Conservation (phyloP, 2,329 filamentous ascomycete genomes). For the Xylaria sp. region DNA sequence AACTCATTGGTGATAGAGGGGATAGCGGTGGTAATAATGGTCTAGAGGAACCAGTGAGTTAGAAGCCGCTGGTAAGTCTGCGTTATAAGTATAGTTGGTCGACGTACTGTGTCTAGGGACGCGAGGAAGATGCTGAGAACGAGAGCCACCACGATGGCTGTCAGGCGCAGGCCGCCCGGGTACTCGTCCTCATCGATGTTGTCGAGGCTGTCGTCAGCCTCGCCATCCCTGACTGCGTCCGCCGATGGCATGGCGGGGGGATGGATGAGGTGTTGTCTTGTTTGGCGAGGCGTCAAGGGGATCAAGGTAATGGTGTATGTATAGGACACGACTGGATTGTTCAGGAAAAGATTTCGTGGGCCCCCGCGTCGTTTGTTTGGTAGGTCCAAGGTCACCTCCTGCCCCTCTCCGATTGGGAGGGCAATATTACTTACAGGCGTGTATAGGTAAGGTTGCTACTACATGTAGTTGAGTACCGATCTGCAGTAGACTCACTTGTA, state of each 20-base stretch:
- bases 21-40: slow-evolving; percentile 51
- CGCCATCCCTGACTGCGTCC: not conserved
- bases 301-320: not conserved
- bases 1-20: slow-evolving; percentile 51
- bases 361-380: too few relatives aligned
- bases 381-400: too few relatives aligned
- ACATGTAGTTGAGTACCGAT: too few relatives aligned
- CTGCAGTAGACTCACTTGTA: too few relatives aligned
- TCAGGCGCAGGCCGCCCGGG: slow-evolving; percentile 1
- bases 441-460: too few relatives aligned
- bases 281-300: not conserved
- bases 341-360: too few relatives aligned
- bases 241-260: not conserved
- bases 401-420: too few relatives aligned
- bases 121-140: slow-evolving; percentile 6
- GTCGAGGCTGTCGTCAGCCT: not conserved
- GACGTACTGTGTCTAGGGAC: slow-evolving; percentile 2
- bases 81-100: not conserved
- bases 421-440: too few relatives aligned
- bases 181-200: slow-evolving; percentile 6
- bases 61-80: not conserved
- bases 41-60: not conserved
- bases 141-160: slow-evolving; percentile 1
- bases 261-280: not conserved
- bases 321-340: too few relatives aligned